These are phyloP conservation scores for Fusarium multiceps DNA, from an alignment of 2,329 filamentous ascomycete species.

Conservation along the genomic window DNA sequence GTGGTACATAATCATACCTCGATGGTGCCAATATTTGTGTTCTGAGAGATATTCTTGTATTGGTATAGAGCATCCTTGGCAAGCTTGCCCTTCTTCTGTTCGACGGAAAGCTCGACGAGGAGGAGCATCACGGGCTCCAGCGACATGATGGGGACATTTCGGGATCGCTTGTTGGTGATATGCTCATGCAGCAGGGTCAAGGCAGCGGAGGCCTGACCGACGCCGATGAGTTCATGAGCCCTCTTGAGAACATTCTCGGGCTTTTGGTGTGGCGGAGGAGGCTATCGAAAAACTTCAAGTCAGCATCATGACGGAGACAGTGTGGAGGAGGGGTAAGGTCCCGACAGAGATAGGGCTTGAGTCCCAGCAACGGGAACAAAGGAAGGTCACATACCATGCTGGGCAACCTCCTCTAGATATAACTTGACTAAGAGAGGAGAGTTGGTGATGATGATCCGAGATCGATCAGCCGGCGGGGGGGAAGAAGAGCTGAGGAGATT, in stretches of 20 bases:
- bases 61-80: conserved; percentile 99
- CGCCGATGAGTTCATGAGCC: conserved; percentile 98
- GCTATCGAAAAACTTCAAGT: conserved; percentile 62
- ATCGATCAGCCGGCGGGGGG: conserved; percentile 53
- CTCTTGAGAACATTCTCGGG: conserved; percentile 99
- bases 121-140: conserved; percentile 99
- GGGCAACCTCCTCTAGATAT: conserved; percentile 63
- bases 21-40: conserved; percentile 97
- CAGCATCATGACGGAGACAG: conserved; percentile 43
- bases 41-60: conserved; percentile 99
- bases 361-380: conserved; percentile 26
- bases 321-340: conserved; percentile 47
- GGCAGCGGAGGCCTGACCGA: conserved; percentile 91
- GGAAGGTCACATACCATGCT: conserved; percentile 57
- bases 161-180: conserved; percentile 97
- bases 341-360: conserved; percentile 28
- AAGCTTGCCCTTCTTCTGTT: conserved; percentile 96
- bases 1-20: conserved; percentile 69
- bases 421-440: conserved; percentile 53
- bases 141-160: conserved; percentile 95
- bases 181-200: conserved; percentile 97
- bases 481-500: conserved; percentile 51
- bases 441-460: conserved; percentile 50
- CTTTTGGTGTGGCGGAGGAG: conserved; percentile 96
- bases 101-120: conserved; percentile 95